phyloP scores from a whole-genome alignment of 192 early-diverging fungal genomes.

The Phycomyces nitens region DNA sequence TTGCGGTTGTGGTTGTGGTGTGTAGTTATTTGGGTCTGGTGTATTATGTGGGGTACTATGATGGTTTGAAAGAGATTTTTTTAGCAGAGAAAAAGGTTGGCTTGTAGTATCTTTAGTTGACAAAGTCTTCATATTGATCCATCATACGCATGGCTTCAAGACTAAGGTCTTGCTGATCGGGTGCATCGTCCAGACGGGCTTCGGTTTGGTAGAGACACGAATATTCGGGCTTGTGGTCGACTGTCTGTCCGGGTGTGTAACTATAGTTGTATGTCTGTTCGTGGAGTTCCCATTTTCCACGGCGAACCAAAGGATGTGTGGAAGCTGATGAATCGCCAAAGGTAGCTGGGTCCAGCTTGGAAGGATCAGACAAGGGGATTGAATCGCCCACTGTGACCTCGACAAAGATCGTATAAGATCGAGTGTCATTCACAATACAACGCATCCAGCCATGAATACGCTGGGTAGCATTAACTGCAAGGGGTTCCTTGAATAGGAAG shows the following conservation, averaged over 20 bases:
- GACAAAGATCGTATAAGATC: conserved; percentile 84
- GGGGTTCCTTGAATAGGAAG: conserved; percentile 87
- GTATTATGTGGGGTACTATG: too few species aligned
- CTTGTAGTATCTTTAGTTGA: conserved; percentile 15
- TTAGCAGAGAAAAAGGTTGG: too few species aligned
- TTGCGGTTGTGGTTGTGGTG: too few species aligned
- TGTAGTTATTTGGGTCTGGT: too few species aligned
- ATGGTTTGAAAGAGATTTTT: too few species aligned
- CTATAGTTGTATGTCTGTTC: conserved; percentile 87
- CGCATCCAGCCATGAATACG: conserved; percentile 80
- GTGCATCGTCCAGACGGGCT: conserved; percentile 6
- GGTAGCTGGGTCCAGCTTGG: conserved; percentile 18
- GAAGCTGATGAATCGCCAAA: neutral
- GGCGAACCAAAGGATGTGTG: conserved; percentile 40
- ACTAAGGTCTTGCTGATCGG: conserved; percentile 3
- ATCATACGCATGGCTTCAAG: conserved; percentile 3
- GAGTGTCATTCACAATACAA: conserved; percentile 84
- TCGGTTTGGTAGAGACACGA: conserved; percentile 57
- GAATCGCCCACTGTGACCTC: conserved; percentile 60
- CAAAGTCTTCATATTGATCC: conserved; percentile 28
- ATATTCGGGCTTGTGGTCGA: conserved; percentile 52
- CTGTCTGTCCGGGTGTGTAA: conserved; percentile 46
- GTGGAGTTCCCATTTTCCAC: conserved; percentile 84
- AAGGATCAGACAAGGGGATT: conserved; percentile 38
- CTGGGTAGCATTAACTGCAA: conserved; percentile 92